These are phyloP conservation scores for Polytrichum commune DNA, from an alignment of 225 moss, liverwort and hornwort genomes.

Conservation along the genomic window DNA sequence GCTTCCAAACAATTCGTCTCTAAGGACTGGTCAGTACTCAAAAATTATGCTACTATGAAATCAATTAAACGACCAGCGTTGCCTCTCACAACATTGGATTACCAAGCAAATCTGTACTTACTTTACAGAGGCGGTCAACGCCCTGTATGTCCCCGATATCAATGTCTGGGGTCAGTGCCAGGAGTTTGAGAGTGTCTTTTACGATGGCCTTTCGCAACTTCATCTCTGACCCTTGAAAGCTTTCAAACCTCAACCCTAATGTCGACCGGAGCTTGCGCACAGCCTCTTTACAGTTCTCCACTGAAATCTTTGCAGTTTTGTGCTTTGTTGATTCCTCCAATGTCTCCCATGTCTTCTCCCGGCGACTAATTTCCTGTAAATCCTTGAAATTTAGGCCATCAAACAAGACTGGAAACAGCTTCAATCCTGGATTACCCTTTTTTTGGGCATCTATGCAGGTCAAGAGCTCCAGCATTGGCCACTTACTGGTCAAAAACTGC, in stretches of 20 bases:
- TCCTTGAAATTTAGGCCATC: background rate
- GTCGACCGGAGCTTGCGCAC: background rate
- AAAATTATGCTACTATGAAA: too few relatives aligned
- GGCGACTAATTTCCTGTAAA: background rate
- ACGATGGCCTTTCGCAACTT: background rate
- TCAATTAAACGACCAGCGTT: too few relatives aligned
- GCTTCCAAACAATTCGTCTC: too few relatives aligned
- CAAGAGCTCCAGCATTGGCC: slow-evolving; percentile 18
- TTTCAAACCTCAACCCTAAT: background rate
- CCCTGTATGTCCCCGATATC: too few relatives aligned
- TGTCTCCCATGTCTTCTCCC: slow-evolving; percentile 4
- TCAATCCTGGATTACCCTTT: slow-evolving; percentile 6
- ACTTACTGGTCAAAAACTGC: background rate
- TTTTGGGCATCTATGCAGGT: slow-evolving; percentile 2
- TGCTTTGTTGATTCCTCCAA: background rate
- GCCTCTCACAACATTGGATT: too few relatives aligned
- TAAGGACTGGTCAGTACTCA: too few relatives aligned
- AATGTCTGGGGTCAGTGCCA: too few relatives aligned
- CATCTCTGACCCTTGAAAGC: background rate
- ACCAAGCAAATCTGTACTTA: too few relatives aligned
- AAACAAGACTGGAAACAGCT: slow-evolving; percentile 15
- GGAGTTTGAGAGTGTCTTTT: too few relatives aligned
- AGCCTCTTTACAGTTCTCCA: slow-evolving; percentile 4
- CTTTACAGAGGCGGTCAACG: too few relatives aligned
- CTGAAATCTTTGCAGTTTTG: background rate